Base-by-base conservation (phyloP, 1,284 basidiomycete genomes). In the Gomphus sp. region DNA sequence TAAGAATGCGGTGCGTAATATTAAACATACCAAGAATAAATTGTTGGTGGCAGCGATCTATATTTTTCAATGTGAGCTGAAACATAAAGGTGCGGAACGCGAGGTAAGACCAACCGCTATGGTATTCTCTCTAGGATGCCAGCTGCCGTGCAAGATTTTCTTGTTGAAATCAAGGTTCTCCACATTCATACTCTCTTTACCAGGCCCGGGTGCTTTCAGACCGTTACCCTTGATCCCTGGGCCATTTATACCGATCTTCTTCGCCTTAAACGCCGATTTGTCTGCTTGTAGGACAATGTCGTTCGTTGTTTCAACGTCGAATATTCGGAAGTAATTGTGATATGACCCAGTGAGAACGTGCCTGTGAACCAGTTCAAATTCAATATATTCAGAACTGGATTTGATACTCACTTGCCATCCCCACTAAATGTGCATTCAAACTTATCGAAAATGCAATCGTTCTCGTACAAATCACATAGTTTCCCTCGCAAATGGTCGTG, bases 291-390 rank as follows among this genome's bases (percentile, higher is more conserved):
- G 74, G 14, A 98, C 93, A 41, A 97, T 86, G 68, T 98, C 96
- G 63, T 87, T 89, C 66, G 88, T 76, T 47, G 89, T 88, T 63
- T 98, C 93, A 64, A 89, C 85, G 72, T 99, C 96, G 74, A 95
- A 98, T 81, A 99, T 95, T 73, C 96, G 93, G 89, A 99, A 97
- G 77, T 98, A 98, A 75, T 99, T 99, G 79, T 98, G 95, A 76
- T 99, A 99, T 52, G 95, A 98, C 54, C 97, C 97, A 14, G 97
- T 98, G 66, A 98, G 77, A 62, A 97, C 92, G 72, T 94, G 86
- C 68, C 94, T 97, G 68, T 47, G 57, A 54, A 52, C 41, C 16
- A 16, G 16, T 53, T 41, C 22, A 18, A 16, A 11, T 7, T 18
- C 18, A 11, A 45, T 25, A 22, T 22, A 41, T 10, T 4, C 14